Evolutionary conservation across 352 stramenopile species (phyloP), one percentile per base, ranked within the genome.

Genomic region (Pythium oligandrum): DNA sequence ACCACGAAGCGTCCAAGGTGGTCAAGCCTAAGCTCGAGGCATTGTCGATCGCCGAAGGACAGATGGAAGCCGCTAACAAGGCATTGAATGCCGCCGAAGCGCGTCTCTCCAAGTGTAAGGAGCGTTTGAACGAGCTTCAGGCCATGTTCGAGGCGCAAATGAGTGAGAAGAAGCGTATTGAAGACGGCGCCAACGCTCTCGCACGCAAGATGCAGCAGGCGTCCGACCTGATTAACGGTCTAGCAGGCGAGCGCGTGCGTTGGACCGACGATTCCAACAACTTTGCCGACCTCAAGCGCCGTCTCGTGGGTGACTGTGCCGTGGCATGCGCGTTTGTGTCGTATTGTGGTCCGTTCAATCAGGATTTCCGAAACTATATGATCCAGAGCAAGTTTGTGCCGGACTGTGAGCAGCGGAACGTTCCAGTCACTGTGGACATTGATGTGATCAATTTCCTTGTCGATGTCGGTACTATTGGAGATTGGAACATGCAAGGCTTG

Each of bases 1-100:
- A 99, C 73, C 96, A 99, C 69, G 91, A 98, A 65, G 97, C 96
- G 1, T 98, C 92, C 31, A 99, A 98, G 68, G 97, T 99, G 57
- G 96, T 99, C 10, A 99, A 99, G 64, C 97, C 97, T 6, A 99
- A 99, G 68, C 81, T 99, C 2, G 97, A 99, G 66, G 96, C 96
- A 30, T 80, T 99, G 8, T 87, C 83, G 44, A 96, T 99, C 33
- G 96, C 96, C 2, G 93, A 98, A 73, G 93, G 86, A 0, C 90
- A 99, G 59, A 98, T 99, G 89, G 93, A 99, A 53, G 93, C 93
- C 5, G 97, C 97, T 0, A 98, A 99, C 61, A 98, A 98, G 61
- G 94, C 91, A 26, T 68, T 99, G 2, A 85, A 83, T 5, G 88
- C 82, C n/a, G 96, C 96, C 8, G 95, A 99, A 58, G 54, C 71